Evolutionary conservation across 768 basidiomycete genomes (phyloP).

Genomic region (Hemileccinum rubropunctum): DNA sequence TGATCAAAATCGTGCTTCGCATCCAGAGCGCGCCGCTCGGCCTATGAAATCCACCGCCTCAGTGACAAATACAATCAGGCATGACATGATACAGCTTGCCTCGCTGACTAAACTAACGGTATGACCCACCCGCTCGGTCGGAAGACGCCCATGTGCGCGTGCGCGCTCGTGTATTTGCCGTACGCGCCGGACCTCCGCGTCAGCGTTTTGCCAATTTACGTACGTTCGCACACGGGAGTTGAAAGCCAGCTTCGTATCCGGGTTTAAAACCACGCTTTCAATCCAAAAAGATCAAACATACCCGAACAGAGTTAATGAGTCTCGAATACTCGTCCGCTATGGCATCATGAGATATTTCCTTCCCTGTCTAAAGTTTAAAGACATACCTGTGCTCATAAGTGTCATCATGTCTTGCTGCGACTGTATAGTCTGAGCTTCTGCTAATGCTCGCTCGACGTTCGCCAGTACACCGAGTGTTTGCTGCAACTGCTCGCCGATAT

Average conservation of each 20-base stretch:
- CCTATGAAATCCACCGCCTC: conserved; percentile 40
- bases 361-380: background rate
- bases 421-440: conserved; percentile 71
- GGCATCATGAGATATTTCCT: conserved; percentile 7
- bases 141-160: conserved; percentile 70
- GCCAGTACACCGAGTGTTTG: conserved; percentile 67
- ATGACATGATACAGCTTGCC: conserved; percentile 39
- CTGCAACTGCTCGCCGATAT: conserved; percentile 71
- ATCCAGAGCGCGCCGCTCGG: conserved; percentile 81
- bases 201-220: conserved; percentile 76
- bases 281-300: conserved; percentile 36
- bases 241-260: conserved; percentile 68
- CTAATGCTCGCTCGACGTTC: conserved; percentile 69
- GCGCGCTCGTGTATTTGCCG: conserved; percentile 81
- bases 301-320: conserved; percentile 82
- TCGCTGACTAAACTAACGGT: conserved; percentile 82
- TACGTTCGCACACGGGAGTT: conserved; percentile 82
- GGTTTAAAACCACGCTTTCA: background rate
- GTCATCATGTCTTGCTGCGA: conserved; percentile 81
- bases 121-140: conserved; percentile 65
- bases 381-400: conserved; percentile 68
- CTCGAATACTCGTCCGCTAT: conserved; percentile 90
- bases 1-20: conserved; percentile 88
- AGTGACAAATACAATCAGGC: background rate
- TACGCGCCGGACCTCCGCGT: conserved; percentile 68